Evolutionary conservation across 306 rosid genomes (phyloP), one percentile per base, ranked within the genome.

Genomic region (Cucumis melo): DNA sequence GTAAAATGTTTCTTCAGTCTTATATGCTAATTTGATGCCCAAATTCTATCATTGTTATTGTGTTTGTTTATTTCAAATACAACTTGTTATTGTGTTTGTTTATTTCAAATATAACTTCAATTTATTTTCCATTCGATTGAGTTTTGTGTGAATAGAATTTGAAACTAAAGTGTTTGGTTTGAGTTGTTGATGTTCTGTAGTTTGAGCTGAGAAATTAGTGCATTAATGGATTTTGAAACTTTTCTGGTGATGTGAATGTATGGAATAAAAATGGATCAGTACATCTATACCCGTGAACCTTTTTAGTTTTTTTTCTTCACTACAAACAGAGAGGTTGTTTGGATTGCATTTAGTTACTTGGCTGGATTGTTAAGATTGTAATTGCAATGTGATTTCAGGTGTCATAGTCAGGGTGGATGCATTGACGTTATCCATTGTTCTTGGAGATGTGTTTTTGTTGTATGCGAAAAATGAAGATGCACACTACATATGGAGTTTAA

Each of bases 341-440:
- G 58, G 60, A 5, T 71, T 21, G 59, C 42, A 2, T 62, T 64
- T 17, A 36, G 39, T 64, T 64, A 38, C 50, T 65, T 65, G 50
- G 72, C 24, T 10, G 20, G 44, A 17, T 73, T 1, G 2, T 29
- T 36, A 16, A 53, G 61, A 51, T 29, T 51, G 77, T 27, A 72
- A 71, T 29, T 73, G 79, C 38, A 76, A 85, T 87, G 86, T 78
- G 66, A 85, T 90, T 86, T 78, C 89, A 91, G 97, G 96, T 90
- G 77, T 78, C 86, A 38, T 85, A 83, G 58, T 77, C 86, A 75
- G 90, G 75, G 85, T 83, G 71, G 97, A 91, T 80, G 83, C 91
- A 77, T 81, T 93, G 89, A 78, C 74, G 36, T 57, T 93, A 78
- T 91, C 97, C 59, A 77, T 93, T 78, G 82, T 88, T 80, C 94